Percentiles rank a stretch among this genome's conserved stretches.
Conservation (phyloP, 352 stramenopile species). For the Phytophthora constricta region DNA sequence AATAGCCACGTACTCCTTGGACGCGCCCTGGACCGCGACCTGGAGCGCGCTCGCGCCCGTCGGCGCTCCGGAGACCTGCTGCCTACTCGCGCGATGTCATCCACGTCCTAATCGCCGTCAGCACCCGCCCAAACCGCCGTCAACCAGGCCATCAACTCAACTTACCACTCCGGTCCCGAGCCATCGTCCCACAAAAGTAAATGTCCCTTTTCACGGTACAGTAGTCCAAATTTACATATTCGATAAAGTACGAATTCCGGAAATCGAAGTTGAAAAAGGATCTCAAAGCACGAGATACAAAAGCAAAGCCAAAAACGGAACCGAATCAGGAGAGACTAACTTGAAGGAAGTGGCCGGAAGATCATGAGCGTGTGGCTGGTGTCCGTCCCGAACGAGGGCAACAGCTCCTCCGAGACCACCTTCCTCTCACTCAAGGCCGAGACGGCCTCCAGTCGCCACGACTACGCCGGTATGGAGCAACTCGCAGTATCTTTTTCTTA, state of each 20-base stretch:
- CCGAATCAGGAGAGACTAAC: constrained; percentile 10
- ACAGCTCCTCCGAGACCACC: constrained; percentile 80
- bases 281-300: no score
- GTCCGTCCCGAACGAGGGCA: constrained; percentile 86
- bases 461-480: constrained; percentile 66
- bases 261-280: constrained; percentile 34
- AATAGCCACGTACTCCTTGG: background rate
- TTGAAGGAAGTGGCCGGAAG: constrained; percentile 3
- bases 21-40: constrained; percentile 32
- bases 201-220: background rate
- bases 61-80: constrained; percentile 27
- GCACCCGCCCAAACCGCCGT: background rate
- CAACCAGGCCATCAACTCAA: background rate
- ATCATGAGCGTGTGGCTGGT: constrained; percentile 79
- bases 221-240: no score
- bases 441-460: constrained; percentile 80
- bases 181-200: constrained; percentile 1
- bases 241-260: no score
- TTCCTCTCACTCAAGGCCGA: constrained; percentile 88
- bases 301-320: no score
- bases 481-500: no score
- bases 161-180: constrained; percentile 32
- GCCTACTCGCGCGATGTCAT: constrained; percentile 30
- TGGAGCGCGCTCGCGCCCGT: constrained; percentile 26
- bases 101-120: constrained; percentile 38